Evolutionary conservation across 2,329 filamentous ascomycete species (phyloP).

Genomic region (Lachnellula cervina): DNA sequence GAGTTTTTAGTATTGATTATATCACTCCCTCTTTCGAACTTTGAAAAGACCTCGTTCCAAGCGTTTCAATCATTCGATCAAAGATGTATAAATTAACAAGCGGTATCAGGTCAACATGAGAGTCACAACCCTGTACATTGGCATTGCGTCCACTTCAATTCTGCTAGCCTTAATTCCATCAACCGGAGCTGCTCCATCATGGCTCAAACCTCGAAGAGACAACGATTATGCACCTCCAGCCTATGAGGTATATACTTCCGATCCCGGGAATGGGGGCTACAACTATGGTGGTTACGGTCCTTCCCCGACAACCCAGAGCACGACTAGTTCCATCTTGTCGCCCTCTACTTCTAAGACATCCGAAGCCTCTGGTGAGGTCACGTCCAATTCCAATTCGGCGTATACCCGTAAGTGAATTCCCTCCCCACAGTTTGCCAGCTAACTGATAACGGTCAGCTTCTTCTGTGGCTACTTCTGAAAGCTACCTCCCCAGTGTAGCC

Average conservation of each 20-base stretch:
- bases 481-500: neutral
- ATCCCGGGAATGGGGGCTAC: slow-evolving; percentile 20
- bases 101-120: slow-evolving; percentile 25
- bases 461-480: neutral
- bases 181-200: slow-evolving; percentile 19
- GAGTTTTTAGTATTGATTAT: neutral
- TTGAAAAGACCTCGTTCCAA: no score
- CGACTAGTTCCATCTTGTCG: neutral
- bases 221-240: slow-evolving; percentile 16
- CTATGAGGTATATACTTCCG: slow-evolving; percentile 22
- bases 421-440: neutral
- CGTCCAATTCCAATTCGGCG: slow-evolving; percentile 3
- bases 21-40: no score
- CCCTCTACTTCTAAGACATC: slow-evolving; percentile 7
- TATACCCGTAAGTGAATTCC: neutral
- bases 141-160: slow-evolving; percentile 16
- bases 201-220: slow-evolving; percentile 20
- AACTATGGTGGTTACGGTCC: slow-evolving; percentile 25
- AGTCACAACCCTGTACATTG: slow-evolving; percentile 7
- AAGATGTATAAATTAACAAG: neutral
- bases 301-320: slow-evolving; percentile 20
- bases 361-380: slow-evolving; percentile 2
- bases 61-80: no score
- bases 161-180: slow-evolving; percentile 18
- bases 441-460: neutral